These are phyloP conservation scores for Capsicum rhomboideum DNA, from an alignment of 257 asterid species.

Conservation along the genomic window DNA sequence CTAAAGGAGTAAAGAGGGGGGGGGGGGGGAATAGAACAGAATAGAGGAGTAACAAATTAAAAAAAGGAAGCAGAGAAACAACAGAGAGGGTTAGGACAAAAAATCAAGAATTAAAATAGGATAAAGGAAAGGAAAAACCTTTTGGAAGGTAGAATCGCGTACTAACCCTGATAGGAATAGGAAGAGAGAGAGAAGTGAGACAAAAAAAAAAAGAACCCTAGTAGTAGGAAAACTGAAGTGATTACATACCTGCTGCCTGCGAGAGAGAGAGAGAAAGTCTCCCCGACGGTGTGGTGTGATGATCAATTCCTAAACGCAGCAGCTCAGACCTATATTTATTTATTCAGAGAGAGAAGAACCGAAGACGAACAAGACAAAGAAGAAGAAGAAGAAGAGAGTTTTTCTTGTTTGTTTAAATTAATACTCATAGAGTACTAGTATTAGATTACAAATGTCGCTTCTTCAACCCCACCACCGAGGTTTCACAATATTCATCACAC, in stretches of 20 bases:
- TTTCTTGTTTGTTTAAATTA: not conserved
- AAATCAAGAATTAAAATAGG: not conserved
- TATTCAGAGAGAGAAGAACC: not conserved
- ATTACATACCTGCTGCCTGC: not conserved
- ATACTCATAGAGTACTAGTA: not conserved
- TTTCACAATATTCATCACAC: not conserved
- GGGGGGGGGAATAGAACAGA: not conserved
- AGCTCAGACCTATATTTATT: not conserved
- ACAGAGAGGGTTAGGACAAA: not conserved
- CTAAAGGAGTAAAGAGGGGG: too few species aligned
- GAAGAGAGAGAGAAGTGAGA: not conserved
- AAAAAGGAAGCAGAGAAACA: not conserved
- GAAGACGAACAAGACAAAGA: not conserved
- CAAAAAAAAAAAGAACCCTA: not conserved
- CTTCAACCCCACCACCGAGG: constrained; percentile 22
- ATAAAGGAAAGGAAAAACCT: not conserved
- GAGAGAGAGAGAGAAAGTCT: not conserved
- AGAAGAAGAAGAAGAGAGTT: constrained; percentile 4
- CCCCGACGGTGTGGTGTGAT: not conserved
- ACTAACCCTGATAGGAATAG: not conserved
- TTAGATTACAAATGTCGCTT: constrained; percentile 54
- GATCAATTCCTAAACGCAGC: not conserved
- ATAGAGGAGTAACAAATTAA: not conserved
- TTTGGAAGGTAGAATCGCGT: not conserved
- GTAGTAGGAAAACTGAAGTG: not conserved